A percentile compares a stretch with the other conserved stretches of the same genome.
These are phyloP conservation scores for Penicillium diatomitis DNA, from an alignment of 495 filamentous ascomycete species.

Conservation along the genomic window DNA sequence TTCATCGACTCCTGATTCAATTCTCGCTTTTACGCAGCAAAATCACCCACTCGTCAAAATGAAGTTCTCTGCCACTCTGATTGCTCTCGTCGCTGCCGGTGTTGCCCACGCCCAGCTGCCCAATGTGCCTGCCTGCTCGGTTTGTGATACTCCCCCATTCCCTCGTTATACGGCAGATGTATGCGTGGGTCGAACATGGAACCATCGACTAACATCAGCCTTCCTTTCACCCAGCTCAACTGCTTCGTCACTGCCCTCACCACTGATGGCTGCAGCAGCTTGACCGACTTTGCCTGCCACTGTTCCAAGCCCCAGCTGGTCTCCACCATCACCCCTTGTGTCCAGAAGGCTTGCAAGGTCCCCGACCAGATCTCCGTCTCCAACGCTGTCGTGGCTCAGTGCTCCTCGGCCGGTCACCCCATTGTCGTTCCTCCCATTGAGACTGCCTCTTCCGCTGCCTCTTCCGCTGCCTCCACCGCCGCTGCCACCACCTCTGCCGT, in stretches of 20 bases:
- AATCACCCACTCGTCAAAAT: conserved; percentile 21
- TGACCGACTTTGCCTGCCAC: conserved; percentile 44
- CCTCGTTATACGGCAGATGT: not conserved
- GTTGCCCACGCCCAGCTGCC: conserved; percentile 33
- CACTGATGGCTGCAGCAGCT: conserved; percentile 32
- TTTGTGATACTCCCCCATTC: conserved; percentile 10
- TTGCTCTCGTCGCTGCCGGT: conserved; percentile 27
- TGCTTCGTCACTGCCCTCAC: conserved; percentile 35
- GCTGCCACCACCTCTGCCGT: not conserved
- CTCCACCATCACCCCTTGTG: conserved; percentile 32
- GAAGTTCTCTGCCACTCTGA: conserved; percentile 27
- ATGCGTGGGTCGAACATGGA: not conserved
- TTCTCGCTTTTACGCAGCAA: not conserved
- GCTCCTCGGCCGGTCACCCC: conserved; percentile 28
- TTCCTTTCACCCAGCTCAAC: conserved; percentile 18
- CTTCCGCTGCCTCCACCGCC: not conserved
- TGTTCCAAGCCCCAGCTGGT: conserved; percentile 38
- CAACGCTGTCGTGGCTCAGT: conserved; percentile 25
- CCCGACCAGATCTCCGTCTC: conserved; percentile 31
- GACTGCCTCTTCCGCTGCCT: conserved; percentile 14
- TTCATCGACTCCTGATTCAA: not conserved
- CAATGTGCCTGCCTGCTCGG: conserved; percentile 36
- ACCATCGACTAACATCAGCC: not conserved
- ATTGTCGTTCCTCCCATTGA: conserved; percentile 28
- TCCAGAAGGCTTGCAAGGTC: conserved; percentile 29